Conservation (phyloP, 345 rosid species). For the Brassica cretica region DNA sequence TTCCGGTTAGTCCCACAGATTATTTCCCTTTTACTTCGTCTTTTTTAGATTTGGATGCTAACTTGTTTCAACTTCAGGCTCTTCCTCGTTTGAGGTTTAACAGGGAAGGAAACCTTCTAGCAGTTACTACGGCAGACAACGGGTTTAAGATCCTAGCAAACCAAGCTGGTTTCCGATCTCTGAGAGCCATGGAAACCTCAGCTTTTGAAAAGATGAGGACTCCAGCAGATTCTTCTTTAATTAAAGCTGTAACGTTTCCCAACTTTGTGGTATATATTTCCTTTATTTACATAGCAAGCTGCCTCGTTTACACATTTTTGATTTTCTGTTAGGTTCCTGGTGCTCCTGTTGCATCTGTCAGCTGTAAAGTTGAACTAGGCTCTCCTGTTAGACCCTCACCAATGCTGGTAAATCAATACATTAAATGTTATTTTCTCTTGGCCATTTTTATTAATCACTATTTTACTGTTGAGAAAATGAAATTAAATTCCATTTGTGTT, state of each 20-base stretch:
- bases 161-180: constrained; percentile 59
- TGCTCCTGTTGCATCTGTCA: constrained; percentile 54
- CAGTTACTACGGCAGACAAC: constrained; percentile 79
- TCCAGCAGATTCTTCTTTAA: constrained; percentile 59
- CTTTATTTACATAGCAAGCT: constrained; percentile 9
- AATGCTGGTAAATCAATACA: constrained; percentile 47
- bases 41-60: constrained; percentile 15
- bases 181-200: constrained; percentile 59
- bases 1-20: constrained; percentile 57
- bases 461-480: neutral
- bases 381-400: constrained; percentile 79
- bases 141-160: constrained; percentile 93
- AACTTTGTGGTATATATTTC: constrained; percentile 11
- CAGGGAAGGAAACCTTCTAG: constrained; percentile 88
- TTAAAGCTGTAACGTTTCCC: constrained; percentile 46
- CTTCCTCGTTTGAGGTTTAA: constrained; percentile 79
- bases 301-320: constrained; percentile 16
- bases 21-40: neutral
- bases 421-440: constrained; percentile 1
- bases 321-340: constrained; percentile 58
- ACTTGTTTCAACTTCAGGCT: constrained; percentile 46
- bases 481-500: neutral
- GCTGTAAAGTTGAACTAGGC: constrained; percentile 76
- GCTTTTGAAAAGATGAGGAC: constrained; percentile 64
- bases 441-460: neutral